Evolutionary conservation across 805 yeast genomes (phyloP), one percentile per base, ranked within the genome.

Genomic region (Candida nemodendra): DNA sequence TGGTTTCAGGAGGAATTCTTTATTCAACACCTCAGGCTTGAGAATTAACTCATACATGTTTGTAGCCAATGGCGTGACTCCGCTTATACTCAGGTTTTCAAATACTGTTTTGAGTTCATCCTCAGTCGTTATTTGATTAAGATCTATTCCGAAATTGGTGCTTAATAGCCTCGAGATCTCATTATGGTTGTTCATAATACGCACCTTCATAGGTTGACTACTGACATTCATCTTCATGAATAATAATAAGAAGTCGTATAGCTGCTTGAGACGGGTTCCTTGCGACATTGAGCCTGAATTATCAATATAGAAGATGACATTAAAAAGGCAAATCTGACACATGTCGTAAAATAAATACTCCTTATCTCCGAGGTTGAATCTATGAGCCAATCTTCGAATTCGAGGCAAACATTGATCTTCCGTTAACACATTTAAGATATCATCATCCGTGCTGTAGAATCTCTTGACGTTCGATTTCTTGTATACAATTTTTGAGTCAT

Each of bases 201-300:
- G 34, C 9, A 53, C 26, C 27, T 40, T 49, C 18, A 53, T 26
- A 7, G 57, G 56, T 25, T 49, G 47, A 13, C 32, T 36, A 30
- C 51, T 45, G 27, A 52, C 53, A 31, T 53, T 53, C 9, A 47
- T 44, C 14, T 42, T 32, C 27, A 53, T 27, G 30, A 53, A 51
- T 14, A 53, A 36, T 5, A 21, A 30, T 11, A 53, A 34, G 18
- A 53, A 53, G 30, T 41, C 42, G 15, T 44, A 39, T 16, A 53
- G 32, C 32, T 53, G 57, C 13, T 39, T 36, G 17, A 49, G 39
- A 33, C 56, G 44, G 12, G 36, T 41, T 18, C 51, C 53, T 4
- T 39, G 13, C 11, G 29, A 18, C 57, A 53, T 53, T 9, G 56
- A 51, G 9, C 54, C 54, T 1, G 57, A 53, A 27, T 53, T 53